Evolutionary conservation across 2,329 filamentous ascomycete genomes (phyloP).

Genomic region (Penicillium frequentans): DNA sequence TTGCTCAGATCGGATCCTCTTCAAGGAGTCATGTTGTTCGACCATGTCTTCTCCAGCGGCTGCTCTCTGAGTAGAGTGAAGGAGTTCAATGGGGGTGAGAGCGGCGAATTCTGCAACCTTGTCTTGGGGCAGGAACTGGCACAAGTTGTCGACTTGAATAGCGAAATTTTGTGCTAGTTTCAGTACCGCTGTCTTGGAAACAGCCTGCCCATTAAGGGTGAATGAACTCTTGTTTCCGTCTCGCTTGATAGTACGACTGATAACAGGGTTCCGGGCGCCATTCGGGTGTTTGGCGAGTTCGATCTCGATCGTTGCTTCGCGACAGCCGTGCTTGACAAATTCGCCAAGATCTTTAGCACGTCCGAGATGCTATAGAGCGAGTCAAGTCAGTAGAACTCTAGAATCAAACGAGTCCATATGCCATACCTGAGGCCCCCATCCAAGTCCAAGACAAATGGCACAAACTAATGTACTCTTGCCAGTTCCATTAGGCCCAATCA

Average conservation of each 20-base stretch:
- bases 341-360: constrained; percentile 81
- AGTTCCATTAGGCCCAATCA: constrained; percentile 97
- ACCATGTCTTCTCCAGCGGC: constrained; percentile 81
- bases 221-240: constrained; percentile 83
- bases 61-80: constrained; percentile 83
- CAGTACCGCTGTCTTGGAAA: constrained; percentile 63
- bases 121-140: constrained; percentile 95
- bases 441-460: constrained; percentile 89
- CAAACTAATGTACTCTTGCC: constrained; percentile 97
- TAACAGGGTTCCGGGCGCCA: constrained; percentile 63
- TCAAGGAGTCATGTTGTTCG: constrained; percentile 73
- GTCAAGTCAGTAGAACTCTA: not conserved
- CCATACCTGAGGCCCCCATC: constrained; percentile 68
- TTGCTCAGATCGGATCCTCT: constrained; percentile 67
- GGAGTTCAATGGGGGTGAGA: constrained; percentile 75
- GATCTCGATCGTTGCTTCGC: constrained; percentile 81
- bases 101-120: constrained; percentile 91
- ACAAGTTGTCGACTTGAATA: constrained; percentile 97
- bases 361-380: constrained; percentile 65
- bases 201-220: constrained; percentile 68
- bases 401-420: not conserved
- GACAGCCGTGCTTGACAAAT: constrained; percentile 87
- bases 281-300: constrained; percentile 70
- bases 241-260: constrained; percentile 73
- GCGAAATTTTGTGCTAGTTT: constrained; percentile 68